Evolutionary conservation across 1,139 yeast species (phyloP), one percentile per base, ranked within the genome.

Genomic region (Suhomyces bokatorum): DNA sequence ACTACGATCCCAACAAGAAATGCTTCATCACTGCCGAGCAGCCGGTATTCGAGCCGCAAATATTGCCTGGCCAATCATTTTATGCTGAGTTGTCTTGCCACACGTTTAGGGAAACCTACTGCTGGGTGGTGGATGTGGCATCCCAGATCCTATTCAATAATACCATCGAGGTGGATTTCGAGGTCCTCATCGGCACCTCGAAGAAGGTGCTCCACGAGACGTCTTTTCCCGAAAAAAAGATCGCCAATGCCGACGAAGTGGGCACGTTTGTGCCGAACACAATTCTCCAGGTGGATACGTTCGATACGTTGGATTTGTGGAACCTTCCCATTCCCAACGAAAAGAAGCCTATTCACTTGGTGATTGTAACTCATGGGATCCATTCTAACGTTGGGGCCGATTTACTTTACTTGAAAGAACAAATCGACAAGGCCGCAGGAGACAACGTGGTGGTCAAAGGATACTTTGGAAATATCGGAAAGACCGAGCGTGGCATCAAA

Each of bases 321-420:
- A 82, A 72, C 50, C 49, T 73, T 26, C 78, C 79, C 0, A 58
- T 71, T 0, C 85, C 86, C 0, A 63, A 63, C 32, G 64, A 70
- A 6, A 54, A 62, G 6, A 66, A 66, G 39, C 85, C 87, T 0
- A 72, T 82, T 8, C 97, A 89, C 63, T 67, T 89, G 48, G 93
- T 88, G 24, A 73, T 89, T 2, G 58, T 93, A 28, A 87, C 97
- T 0, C 99, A 93, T 64, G 99, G 99, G 0, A 68, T 93, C 33
- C 97, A 90, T 61, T 88, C 97, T 0, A 93, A 93, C 59, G 81
- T 85, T 0, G 81, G 95, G 2, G 87, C 96, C 0, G 99, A 93
- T 62, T 79, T 93, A 93, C 74, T 85, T 35, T 93, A 86, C 56
- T 55, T 91, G 40, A 91, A 90, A 60, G 98, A 93, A 56, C 80